Percentiles rank a stretch among this genome's conserved stretches.
Evolutionary conservation across 306 rosid genomes (phyloP).

Genomic region (Phaseolus lunatus): DNA sequence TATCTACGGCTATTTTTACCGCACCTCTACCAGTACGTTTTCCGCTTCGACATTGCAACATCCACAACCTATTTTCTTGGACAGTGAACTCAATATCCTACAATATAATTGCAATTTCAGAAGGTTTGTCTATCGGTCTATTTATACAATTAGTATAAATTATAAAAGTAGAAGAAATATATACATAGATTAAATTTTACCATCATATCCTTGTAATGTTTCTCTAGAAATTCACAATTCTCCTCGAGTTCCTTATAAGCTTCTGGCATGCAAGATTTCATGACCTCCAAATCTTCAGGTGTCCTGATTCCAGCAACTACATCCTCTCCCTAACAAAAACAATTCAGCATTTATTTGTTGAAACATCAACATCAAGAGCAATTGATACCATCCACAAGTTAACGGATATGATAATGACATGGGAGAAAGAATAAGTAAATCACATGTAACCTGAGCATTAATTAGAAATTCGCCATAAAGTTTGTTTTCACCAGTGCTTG

Average conservation of each 20-base stretch:
- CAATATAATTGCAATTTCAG: slow-evolving; percentile 3
- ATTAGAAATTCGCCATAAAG: slow-evolving; percentile 93
- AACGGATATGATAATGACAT: slow-evolving; percentile 17
- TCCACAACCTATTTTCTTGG: slow-evolving; percentile 95
- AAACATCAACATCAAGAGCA: slow-evolving; percentile 29
- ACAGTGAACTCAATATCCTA: slow-evolving; percentile 99
- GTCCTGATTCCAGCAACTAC: slow-evolving; percentile 99
- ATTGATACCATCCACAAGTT: background rate
- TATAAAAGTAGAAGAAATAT: background rate
- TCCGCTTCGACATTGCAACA: slow-evolving; percentile 96
- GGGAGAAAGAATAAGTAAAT: slow-evolving; percentile 35
- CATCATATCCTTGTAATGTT: slow-evolving; percentile 98
- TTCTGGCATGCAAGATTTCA: slow-evolving; percentile 88
- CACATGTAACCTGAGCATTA: slow-evolving; percentile 85
- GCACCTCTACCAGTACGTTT: slow-evolving; percentile 97
- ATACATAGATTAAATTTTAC: slow-evolving; percentile 47
- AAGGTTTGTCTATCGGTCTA: background rate
- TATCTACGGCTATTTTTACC: slow-evolving; percentile 89
- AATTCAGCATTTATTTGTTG: slow-evolving; percentile 33
- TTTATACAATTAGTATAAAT: background rate
- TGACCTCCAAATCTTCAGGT: slow-evolving; percentile 81
- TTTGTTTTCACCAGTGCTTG: slow-evolving; percentile 96
- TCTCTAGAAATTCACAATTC: slow-evolving; percentile 89
- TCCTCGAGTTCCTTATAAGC: slow-evolving; percentile 91
- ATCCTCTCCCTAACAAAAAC: slow-evolving; percentile 84